Evolutionary conservation across 805 yeast species (phyloP).

Genomic region (Starmerella tilneyi): DNA sequence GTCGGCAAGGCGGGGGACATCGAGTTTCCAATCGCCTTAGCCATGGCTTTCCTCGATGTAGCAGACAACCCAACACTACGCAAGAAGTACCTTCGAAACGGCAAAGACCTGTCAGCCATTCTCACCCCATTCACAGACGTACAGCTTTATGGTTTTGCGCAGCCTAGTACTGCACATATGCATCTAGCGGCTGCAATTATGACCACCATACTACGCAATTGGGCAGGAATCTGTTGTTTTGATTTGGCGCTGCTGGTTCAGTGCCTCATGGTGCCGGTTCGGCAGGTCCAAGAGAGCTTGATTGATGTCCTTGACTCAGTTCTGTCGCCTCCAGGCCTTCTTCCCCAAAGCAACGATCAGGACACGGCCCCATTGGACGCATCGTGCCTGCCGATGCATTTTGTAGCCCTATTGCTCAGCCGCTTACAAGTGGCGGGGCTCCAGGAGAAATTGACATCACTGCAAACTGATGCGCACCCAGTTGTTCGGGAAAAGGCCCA

Average conservation of each 20-base stretch:
- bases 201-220: constrained; percentile 51
- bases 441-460: constrained; percentile 36
- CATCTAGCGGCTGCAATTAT: constrained; percentile 53
- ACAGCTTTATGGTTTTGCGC: constrained; percentile 34
- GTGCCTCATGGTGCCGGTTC: constrained; percentile 29
- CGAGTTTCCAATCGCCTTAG: constrained; percentile 28
- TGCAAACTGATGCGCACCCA: constrained; percentile 36
- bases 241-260: constrained; percentile 36
- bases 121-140: constrained; percentile 63
- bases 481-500: constrained; percentile 49
- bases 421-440: constrained; percentile 49
- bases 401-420: constrained; percentile 49
- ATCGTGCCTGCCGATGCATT: constrained; percentile 41
- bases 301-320: constrained; percentile 64
- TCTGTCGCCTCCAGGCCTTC: constrained; percentile 40
- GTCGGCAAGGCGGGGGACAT: not conserved
- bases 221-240: constrained; percentile 67
- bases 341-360: constrained; percentile 21
- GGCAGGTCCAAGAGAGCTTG: constrained; percentile 45
- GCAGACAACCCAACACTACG: constrained; percentile 50
- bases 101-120: constrained; percentile 51
- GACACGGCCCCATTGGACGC: constrained; percentile 32
- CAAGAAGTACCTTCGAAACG: constrained; percentile 41
- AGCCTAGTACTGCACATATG: constrained; percentile 43
- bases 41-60: constrained; percentile 43